Evolutionary conservation across 148 eudicot genomes (phyloP).

Genomic region (Dysphania ambrosioides): DNA sequence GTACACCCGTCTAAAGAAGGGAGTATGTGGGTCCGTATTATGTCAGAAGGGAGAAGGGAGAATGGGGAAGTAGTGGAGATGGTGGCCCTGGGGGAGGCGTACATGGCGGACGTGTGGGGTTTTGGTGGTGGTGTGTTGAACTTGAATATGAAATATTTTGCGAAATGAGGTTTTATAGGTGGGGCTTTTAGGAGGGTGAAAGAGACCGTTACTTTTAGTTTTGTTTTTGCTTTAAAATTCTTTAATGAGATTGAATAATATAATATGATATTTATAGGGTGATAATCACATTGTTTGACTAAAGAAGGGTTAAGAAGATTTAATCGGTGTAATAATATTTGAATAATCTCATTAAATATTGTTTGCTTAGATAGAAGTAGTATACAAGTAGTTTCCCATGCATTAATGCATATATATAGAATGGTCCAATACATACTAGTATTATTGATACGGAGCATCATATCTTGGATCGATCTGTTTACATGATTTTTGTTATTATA

Average conservation of each 20-base stretch:
- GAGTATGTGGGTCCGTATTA: conserved; percentile 58
- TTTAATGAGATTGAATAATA: not conserved
- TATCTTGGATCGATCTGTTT: too few relatives aligned
- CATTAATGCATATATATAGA: too few relatives aligned
- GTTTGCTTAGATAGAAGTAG: not conserved
- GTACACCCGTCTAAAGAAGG: conserved; percentile 66
- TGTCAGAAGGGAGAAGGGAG: conserved; percentile 49
- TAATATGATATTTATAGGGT: not conserved
- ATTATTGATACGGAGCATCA: too few relatives aligned
- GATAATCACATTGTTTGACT: conserved; percentile 19
- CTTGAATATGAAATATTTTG: not conserved
- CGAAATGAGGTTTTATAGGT: not conserved
- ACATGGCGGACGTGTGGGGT: conserved; percentile 16
- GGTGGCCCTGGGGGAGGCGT: not conserved
- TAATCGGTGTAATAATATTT: not conserved
- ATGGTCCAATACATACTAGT: too few relatives aligned
- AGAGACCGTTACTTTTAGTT: too few relatives aligned
- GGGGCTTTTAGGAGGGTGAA: not conserved
- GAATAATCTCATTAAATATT: not conserved
- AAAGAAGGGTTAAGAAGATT: not conserved
- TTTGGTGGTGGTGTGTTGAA: not conserved
- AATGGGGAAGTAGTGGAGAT: conserved; percentile 7
- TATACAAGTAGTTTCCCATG: too few relatives aligned
- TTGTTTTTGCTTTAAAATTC: not conserved
- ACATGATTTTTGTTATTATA: too few relatives aligned